These are phyloP conservation scores for Amauroascus niger DNA, from an alignment of 2,329 filamentous ascomycete genomes.

Conservation along the genomic window DNA sequence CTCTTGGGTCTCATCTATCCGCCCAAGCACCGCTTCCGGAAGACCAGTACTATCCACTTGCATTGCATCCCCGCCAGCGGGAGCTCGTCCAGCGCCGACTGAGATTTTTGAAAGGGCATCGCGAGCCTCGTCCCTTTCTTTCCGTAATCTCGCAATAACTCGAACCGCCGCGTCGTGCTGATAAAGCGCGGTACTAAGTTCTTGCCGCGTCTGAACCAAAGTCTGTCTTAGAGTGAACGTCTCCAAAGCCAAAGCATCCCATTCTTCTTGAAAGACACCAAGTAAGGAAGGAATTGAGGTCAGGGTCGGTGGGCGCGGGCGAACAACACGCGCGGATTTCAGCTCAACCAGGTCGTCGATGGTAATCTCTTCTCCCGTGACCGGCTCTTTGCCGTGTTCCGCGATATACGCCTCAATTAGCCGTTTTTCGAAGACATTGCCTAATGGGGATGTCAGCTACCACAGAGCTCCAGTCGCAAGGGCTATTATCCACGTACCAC, in stretches of 20 bases:
- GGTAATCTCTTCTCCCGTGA: constrained; percentile 74
- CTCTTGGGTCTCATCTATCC: constrained; percentile 71
- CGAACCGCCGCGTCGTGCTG: constrained; percentile 95
- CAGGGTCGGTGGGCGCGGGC: constrained; percentile 80
- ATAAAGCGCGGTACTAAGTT: constrained; percentile 87
- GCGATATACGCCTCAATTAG: constrained; percentile 91
- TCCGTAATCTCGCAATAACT: constrained; percentile 83
- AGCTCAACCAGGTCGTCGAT: constrained; percentile 79
- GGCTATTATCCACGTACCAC: constrained; percentile 55
- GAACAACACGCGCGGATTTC: constrained; percentile 71
- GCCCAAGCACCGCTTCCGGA: constrained; percentile 58
- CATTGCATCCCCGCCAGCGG: constrained; percentile 69
- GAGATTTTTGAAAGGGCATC: constrained; percentile 80
- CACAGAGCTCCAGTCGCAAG: constrained; percentile 15
- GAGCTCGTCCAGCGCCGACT: constrained; percentile 49
- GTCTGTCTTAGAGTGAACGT: constrained; percentile 86
- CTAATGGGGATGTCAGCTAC: constrained; percentile 40
- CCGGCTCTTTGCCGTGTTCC: constrained; percentile 85
- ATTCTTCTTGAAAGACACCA: constrained; percentile 93
- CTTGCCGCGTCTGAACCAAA: constrained; percentile 78
- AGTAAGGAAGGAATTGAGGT: constrained; percentile 94
- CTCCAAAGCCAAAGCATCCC: constrained; percentile 88
- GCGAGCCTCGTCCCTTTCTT: constrained; percentile 83
- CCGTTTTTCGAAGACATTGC: constrained; percentile 87
- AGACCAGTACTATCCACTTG: constrained; percentile 75